Evolutionary conservation across 306 rosid genomes (phyloP).

Genomic region (Pterocarpus santalinus): DNA sequence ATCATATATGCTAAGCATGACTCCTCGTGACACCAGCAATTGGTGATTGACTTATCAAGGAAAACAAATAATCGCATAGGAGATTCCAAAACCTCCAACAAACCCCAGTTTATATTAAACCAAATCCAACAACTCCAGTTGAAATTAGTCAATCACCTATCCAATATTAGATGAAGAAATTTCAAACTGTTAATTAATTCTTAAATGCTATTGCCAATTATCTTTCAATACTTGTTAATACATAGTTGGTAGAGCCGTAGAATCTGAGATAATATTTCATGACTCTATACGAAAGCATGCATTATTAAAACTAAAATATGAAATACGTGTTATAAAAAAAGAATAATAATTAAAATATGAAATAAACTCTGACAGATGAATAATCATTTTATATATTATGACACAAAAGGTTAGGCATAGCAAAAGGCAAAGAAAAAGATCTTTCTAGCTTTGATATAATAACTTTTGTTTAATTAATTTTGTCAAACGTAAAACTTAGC

Average conservation of each 20-base stretch:
- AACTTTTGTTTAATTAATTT: constrained; percentile 29
- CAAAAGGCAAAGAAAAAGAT: constrained; percentile 40
- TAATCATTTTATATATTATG: neutral
- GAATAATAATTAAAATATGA: no score
- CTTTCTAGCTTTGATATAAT: neutral
- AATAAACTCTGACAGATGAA: neutral
- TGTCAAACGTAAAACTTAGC: constrained; percentile 19
- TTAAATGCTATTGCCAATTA: neutral
- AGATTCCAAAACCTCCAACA: constrained; percentile 12
- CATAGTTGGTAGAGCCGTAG: neutral
- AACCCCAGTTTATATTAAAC: neutral
- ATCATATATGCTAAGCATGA: constrained; percentile 22
- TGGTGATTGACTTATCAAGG: neutral
- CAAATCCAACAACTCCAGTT: constrained; percentile 14
- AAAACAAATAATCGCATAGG: neutral
- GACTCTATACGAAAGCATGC: neutral
- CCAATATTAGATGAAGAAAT: constrained; percentile 20
- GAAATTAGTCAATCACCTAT: constrained; percentile 3
- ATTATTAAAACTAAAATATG: neutral
- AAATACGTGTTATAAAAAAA: neutral
- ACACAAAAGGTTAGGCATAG: constrained; percentile 25
- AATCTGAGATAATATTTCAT: neutral
- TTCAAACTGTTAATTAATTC: neutral
- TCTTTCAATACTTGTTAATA: neutral
- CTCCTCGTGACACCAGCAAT: constrained; percentile 37